Percentiles rank a stretch among this genome's conserved stretches.
These are phyloP conservation scores for Lepidium sativum DNA, from an alignment of 345 rosid species.

Conservation along the genomic window DNA sequence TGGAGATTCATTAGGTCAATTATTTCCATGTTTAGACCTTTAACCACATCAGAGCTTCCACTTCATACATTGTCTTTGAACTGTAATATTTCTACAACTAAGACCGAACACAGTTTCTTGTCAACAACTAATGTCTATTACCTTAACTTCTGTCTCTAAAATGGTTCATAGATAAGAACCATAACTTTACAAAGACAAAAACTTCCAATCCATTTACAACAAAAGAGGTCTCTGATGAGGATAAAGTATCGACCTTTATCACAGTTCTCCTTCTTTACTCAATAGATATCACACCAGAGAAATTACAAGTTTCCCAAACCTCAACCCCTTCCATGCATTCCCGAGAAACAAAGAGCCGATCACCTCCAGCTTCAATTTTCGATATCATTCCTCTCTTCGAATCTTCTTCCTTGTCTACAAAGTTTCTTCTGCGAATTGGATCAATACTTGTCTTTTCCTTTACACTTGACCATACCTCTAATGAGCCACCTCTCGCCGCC, in stretches of 20 bases:
- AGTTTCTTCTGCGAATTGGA: slow-evolving; percentile 49
- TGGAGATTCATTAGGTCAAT: background rate
- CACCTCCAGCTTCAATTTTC: slow-evolving; percentile 73
- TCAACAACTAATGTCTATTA: background rate
- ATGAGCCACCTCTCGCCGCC: slow-evolving; percentile 59
- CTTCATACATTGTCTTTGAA: slow-evolving; percentile 54
- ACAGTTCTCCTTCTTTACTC: background rate
- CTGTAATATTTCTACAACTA: slow-evolving; percentile 36
- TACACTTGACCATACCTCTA: slow-evolving; percentile 83
- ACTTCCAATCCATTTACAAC: background rate
- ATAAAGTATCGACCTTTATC: background rate
- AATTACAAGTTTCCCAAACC: slow-evolving; percentile 71
- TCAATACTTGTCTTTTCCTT: slow-evolving; percentile 14
- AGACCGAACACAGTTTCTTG: background rate
- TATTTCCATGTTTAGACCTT: slow-evolving; percentile 15
- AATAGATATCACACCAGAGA: slow-evolving; percentile 27
- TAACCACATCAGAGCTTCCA: background rate
- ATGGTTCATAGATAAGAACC: background rate
- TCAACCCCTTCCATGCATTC: slow-evolving; percentile 74
- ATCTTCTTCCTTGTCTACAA: slow-evolving; percentile 61
- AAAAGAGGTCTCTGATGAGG: background rate
- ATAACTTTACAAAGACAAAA: background rate
- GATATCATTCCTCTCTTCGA: slow-evolving; percentile 55
- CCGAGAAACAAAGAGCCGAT: slow-evolving; percentile 68
- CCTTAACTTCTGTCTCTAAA: background rate